These are phyloP conservation scores for Austroboletus eburneus DNA, from an alignment of 768 basidiomycete species.

Conservation along the genomic window DNA sequence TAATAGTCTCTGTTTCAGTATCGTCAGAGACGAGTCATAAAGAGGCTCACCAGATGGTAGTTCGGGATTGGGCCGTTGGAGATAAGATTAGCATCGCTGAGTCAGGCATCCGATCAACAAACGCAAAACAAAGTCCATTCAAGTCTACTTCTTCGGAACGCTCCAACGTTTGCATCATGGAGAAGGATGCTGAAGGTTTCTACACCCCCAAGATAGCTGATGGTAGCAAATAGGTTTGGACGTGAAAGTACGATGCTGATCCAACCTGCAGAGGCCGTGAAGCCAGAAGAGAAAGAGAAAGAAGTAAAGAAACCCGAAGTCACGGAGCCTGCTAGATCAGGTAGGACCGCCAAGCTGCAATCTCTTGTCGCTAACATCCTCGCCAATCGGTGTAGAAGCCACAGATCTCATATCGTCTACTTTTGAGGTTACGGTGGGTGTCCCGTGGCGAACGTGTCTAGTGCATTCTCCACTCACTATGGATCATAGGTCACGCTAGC, in stretches of 20 bases:
- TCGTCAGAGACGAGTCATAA: not conserved
- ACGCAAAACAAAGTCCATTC: too few species aligned
- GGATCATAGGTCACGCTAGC: slow-evolving; percentile 80
- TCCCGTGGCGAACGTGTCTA: not conserved
- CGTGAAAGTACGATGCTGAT: slow-evolving; percentile 7
- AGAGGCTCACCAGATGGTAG: slow-evolving; percentile 1
- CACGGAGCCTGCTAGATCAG: slow-evolving; percentile 15
- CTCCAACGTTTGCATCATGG: slow-evolving; percentile 37
- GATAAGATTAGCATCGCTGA: slow-evolving; percentile 23
- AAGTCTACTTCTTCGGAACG: too few species aligned
- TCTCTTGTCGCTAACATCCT: not conserved
- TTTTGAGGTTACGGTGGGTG: slow-evolving; percentile 75
- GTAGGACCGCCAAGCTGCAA: slow-evolving; percentile 12
- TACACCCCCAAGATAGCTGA: slow-evolving; percentile 48
- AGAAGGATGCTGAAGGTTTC: slow-evolving; percentile 80
- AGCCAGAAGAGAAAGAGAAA: slow-evolving; percentile 27
- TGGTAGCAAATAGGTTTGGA: slow-evolving; percentile 31
- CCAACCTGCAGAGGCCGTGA: slow-evolving; percentile 4
- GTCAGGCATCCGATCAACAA: slow-evolving; percentile 11
- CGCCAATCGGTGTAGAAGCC: slow-evolving; percentile 19
- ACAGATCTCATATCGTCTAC: slow-evolving; percentile 73
- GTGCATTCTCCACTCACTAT: slow-evolving; percentile 3
- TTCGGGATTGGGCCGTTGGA: not conserved
- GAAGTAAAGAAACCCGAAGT: slow-evolving; percentile 23
- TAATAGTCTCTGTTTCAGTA: not conserved